Percentiles rank a stretch among this genome's conserved stretches.
Conservation (phyloP, 768 basidiomycete species). For the Boletellus emodensis region DNA sequence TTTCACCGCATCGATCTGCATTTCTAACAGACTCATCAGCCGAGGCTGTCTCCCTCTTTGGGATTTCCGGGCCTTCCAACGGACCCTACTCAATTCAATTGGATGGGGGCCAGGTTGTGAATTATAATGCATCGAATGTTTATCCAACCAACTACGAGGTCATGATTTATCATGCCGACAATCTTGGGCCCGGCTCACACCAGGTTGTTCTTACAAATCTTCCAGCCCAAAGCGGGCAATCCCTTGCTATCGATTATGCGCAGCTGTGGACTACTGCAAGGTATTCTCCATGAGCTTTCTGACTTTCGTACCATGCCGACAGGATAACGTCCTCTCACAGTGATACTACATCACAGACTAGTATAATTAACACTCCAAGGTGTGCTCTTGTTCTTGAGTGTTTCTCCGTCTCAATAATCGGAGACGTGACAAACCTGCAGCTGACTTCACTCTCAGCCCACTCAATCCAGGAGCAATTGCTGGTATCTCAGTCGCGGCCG, state of each 20-base stretch:
- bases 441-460: conserved; percentile 5
- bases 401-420: background rate
- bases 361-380: background rate
- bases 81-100: conserved; percentile 36
- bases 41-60: conserved; percentile 42
- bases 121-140: conserved; percentile 19
- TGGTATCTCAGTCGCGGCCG: conserved; percentile 18
- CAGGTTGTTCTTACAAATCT: conserved; percentile 34
- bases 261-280: conserved; percentile 15
- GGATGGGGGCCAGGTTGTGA: conserved; percentile 27
- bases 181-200: conserved; percentile 40
- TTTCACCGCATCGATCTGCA: background rate
- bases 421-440: background rate
- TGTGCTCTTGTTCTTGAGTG: background rate
- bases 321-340: background rate
- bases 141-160: conserved; percentile 25
- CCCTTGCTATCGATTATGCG: conserved; percentile 35
- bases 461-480: conserved; percentile 22
- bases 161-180: conserved; percentile 32
- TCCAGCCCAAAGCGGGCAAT: conserved; percentile 16
- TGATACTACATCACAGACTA: background rate
- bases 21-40: conserved; percentile 25
- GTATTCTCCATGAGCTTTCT: conserved; percentile 6
- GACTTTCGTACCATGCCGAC: background rate
- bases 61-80: conserved; percentile 37